A percentile compares a stretch with the other conserved stretches of the same genome.
Evolutionary conservation across 495 filamentous ascomycete species (phyloP).

Genomic region (Hapsidospora chrysogenum): DNA sequence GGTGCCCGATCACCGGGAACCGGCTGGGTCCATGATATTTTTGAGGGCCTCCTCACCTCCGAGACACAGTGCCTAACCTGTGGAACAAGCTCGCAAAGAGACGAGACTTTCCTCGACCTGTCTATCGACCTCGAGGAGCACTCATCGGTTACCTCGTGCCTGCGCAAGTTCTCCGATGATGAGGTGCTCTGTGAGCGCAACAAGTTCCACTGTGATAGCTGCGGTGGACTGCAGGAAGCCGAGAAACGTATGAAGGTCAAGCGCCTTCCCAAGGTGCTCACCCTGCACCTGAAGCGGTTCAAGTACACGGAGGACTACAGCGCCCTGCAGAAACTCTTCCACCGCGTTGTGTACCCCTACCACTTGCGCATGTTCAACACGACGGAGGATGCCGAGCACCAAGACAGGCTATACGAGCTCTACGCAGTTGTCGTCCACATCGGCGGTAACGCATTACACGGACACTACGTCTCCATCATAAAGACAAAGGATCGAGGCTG

Average conservation of each 20-base stretch:
- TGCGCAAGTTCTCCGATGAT: conserved; percentile 90
- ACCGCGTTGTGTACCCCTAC: conserved; percentile 92
- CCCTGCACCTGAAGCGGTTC: conserved; percentile 88
- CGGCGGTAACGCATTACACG: conserved; percentile 93
- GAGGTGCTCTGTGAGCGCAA: conserved; percentile 98
- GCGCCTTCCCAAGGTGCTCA: conserved; percentile 75
- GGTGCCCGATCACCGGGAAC: conserved; percentile 32
- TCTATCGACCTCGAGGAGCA: conserved; percentile 94
- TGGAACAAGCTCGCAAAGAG: conserved; percentile 85
- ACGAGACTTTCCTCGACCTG: conserved; percentile 88
- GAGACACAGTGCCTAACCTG: conserved; percentile 95
- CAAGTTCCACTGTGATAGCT: conserved; percentile 96
- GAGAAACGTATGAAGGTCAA: conserved; percentile 99
- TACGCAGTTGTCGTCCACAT: conserved; percentile 99
- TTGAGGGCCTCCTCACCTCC: conserved; percentile 86
- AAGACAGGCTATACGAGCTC: conserved; percentile 85
- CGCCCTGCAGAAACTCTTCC: conserved; percentile 88
- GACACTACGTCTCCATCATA: conserved; percentile 94
- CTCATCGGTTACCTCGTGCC: conserved; percentile 87
- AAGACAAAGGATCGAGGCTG: conserved; percentile 94
- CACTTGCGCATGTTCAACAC: conserved; percentile 95
- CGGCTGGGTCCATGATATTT: conserved; percentile 93
- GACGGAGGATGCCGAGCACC: conserved; percentile 90
- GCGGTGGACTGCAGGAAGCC: conserved; percentile 90
- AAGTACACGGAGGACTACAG: conserved; percentile 95